Percentiles rank a stretch among this genome's conserved stretches.
phyloP scores from a whole-genome alignment of 2,329 filamentous ascomycete species.

The Aureobasidium subglaciale region DNA sequence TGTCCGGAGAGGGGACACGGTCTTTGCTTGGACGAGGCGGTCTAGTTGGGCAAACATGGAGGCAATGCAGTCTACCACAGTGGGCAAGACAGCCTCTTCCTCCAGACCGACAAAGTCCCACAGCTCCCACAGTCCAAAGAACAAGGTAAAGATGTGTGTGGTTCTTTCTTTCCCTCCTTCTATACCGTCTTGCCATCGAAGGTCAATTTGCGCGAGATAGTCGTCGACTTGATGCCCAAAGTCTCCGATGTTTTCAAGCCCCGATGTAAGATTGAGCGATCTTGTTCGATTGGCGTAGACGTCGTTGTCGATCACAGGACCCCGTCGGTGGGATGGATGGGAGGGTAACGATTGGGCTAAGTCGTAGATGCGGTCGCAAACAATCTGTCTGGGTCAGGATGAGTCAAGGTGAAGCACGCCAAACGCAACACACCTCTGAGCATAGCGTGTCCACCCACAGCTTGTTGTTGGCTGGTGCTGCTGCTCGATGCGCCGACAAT shows the following conservation, averaged over 20 bases:
- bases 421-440: conserved; percentile 3
- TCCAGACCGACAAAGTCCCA: conserved; percentile 10
- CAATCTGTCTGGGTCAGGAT: conserved; percentile 10
- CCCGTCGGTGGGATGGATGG: neutral
- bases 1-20: neutral
- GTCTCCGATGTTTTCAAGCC: neutral
- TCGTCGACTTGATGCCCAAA: conserved; percentile 10
- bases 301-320: conserved; percentile 10
- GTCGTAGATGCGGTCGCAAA: conserved; percentile 12
- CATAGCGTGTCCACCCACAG: conserved; percentile 13
- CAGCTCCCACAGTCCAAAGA: conserved; percentile 13
- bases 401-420: neutral
- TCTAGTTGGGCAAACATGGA: conserved; percentile 14
- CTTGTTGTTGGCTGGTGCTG: neutral
- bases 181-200: neutral
- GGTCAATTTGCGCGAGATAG: conserved; percentile 9
- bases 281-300: neutral
- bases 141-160: conserved; percentile 7
- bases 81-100: neutral
- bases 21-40: conserved; percentile 8
- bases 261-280: neutral
- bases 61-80: neutral
- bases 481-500: neutral
- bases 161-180: neutral
- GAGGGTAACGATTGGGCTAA: conserved; percentile 7